Percentiles rank a stretch among this genome's conserved stretches.
Conservation (phyloP, 2,329 filamentous ascomycete species). For the Fusarium burgessii region DNA sequence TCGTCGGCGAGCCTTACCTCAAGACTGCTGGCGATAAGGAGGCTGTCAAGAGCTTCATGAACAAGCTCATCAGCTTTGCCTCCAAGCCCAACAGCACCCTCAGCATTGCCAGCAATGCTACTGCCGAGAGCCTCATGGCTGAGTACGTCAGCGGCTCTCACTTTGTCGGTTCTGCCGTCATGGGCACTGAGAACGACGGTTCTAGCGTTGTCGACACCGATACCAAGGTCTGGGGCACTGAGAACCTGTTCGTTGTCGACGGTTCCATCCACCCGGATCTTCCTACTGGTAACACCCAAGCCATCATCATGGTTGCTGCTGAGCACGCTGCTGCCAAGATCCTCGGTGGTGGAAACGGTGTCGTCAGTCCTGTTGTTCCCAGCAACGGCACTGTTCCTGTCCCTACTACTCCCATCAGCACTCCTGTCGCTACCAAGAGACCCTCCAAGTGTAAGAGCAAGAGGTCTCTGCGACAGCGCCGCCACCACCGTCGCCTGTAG, state of each 20-base stretch:
- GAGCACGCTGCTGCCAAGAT: conserved; percentile 65
- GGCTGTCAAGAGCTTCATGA: conserved; percentile 62
- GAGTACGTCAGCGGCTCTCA: conserved; percentile 63
- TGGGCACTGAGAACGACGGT: conserved; percentile 67
- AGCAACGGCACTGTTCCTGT: conserved; percentile 7
- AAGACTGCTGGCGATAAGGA: conserved; percentile 53
- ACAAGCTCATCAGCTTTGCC: conserved; percentile 74
- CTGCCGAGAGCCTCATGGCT: conserved; percentile 67
- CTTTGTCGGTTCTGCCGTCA: conserved; percentile 71
- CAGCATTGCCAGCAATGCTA: conserved; percentile 59
- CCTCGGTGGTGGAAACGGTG: conserved; percentile 4
- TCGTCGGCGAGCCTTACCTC: conserved; percentile 53
- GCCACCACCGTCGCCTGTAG: conserved; percentile 1
- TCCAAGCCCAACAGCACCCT: conserved; percentile 68
- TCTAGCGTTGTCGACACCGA: conserved; percentile 72
- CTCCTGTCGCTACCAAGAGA: conserved; percentile 11
- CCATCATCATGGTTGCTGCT: conserved; percentile 72
- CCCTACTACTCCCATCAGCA: neutral
- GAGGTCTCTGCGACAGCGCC: conserved; percentile 17
- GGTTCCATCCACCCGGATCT: conserved; percentile 77
- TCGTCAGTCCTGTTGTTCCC: conserved; percentile 11
- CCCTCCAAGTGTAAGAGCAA: conserved; percentile 14
- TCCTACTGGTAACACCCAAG: conserved; percentile 75
- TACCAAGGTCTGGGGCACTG: conserved; percentile 74
- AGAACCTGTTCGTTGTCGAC: conserved; percentile 77